Evolutionary conservation across 2,329 filamentous ascomycete species (phyloP).

Genomic region (Botrytis squamosa): DNA sequence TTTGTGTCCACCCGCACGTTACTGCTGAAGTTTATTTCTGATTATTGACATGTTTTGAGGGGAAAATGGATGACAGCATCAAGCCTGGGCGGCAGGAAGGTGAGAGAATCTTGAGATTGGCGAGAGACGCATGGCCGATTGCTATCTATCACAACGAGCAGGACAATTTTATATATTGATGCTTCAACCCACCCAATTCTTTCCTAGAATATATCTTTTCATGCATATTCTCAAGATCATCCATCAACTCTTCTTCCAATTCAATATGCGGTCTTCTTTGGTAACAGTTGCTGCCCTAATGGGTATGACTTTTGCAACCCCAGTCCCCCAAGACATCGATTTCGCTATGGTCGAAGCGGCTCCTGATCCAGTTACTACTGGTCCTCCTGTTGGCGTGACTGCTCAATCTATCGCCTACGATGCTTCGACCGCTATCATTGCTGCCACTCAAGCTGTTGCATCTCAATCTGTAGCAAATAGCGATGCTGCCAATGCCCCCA

Average conservation of each 20-base stretch:
- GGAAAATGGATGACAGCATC: neutral
- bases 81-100: neutral
- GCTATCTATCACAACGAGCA: neutral
- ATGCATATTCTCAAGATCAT: neutral
- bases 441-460: neutral
- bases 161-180: neutral
- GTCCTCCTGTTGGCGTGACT: neutral
- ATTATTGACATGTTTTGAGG: neutral
- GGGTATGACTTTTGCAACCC: neutral
- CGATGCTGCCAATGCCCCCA: neutral
- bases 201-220: neutral
- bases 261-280: neutral
- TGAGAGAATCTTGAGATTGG: neutral
- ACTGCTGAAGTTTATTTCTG: neutral
- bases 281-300: neutral
- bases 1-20: neutral
- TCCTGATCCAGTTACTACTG: neutral
- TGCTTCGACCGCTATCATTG: neutral
- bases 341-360: neutral
- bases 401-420: neutral
- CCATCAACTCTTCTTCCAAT: neutral
- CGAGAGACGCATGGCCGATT: neutral
- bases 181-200: neutral
- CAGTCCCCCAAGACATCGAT: neutral
- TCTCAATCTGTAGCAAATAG: neutral